Evolutionary conservation across 495 filamentous ascomycete genomes (phyloP).

Genomic region (Penicillium mononematosum): DNA sequence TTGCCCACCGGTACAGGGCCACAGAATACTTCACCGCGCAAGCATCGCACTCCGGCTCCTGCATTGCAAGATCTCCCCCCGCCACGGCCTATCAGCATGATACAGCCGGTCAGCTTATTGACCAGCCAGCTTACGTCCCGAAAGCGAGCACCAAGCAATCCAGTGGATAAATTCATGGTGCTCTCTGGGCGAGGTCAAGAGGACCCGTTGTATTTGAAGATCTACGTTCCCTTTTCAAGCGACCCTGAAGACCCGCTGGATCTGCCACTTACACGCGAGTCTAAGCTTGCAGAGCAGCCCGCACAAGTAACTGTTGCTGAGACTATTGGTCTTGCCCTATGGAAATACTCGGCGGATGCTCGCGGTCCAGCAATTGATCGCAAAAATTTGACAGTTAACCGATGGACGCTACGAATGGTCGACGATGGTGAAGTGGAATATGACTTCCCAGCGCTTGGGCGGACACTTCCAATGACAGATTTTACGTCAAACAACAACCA

Average conservation of each 20-base stretch:
- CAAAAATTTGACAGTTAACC: slow-evolving; percentile 78
- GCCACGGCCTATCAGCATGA: slow-evolving; percentile 81
- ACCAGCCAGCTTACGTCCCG: slow-evolving; percentile 72
- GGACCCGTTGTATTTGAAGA: slow-evolving; percentile 78
- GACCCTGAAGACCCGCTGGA: slow-evolving; percentile 70
- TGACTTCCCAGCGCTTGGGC: slow-evolving; percentile 84
- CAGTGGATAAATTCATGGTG: slow-evolving; percentile 81
- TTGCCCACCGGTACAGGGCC: slow-evolving; percentile 39
- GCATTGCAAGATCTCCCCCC: slow-evolving; percentile 78
- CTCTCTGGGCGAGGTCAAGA: slow-evolving; percentile 81
- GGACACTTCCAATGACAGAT: slow-evolving; percentile 74
- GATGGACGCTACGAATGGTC: slow-evolving; percentile 91
- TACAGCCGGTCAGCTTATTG: slow-evolving; percentile 75
- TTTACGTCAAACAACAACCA: slow-evolving; percentile 91
- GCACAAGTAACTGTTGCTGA: slow-evolving; percentile 80
- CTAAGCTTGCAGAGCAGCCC: slow-evolving; percentile 64
- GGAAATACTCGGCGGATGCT: slow-evolving; percentile 81
- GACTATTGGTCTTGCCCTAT: slow-evolving; percentile 84
- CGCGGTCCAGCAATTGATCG: slow-evolving; percentile 66
- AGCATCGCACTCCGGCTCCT: slow-evolving; percentile 57
- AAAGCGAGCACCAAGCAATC: slow-evolving; percentile 73
- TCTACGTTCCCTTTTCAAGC: slow-evolving; percentile 82
- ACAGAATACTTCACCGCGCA: slow-evolving; percentile 54
- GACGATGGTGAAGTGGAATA: slow-evolving; percentile 95
- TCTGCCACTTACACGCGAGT: slow-evolving; percentile 72